These are phyloP conservation scores for Amanita rubescens DNA, from an alignment of 768 basidiomycete genomes.

Conservation along the genomic window DNA sequence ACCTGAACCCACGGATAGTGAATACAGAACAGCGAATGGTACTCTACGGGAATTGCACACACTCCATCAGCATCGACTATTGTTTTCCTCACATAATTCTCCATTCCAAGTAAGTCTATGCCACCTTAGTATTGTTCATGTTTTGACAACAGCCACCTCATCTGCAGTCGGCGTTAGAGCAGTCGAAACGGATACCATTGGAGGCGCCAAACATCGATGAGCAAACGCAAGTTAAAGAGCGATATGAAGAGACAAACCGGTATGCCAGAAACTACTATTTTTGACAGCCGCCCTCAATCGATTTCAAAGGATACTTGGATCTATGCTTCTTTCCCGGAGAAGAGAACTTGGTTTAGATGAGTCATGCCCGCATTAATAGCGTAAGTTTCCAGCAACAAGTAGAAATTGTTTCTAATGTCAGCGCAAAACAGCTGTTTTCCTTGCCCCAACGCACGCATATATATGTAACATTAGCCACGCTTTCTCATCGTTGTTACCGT, in stretches of 20 bases:
- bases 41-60: slow-evolving; percentile 67
- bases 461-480: not conserved
- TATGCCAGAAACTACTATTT: slow-evolving; percentile 14
- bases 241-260: slow-evolving; percentile 62
- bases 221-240: slow-evolving; percentile 40
- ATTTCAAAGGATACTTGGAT: slow-evolving; percentile 32
- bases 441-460: not conserved
- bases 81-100: slow-evolving; percentile 21
- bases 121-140: not conserved
- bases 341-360: slow-evolving; percentile 21
- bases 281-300: not conserved
- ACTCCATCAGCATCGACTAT: slow-evolving; percentile 54
- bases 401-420: not conserved
- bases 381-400: not conserved
- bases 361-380: not conserved
- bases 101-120: not conserved
- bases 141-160: not conserved
- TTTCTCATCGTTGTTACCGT: not conserved
- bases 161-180: not conserved
- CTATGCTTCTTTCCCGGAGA: slow-evolving; percentile 57
- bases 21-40: slow-evolving; percentile 57
- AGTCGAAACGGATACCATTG: not conserved
- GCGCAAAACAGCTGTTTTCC: not conserved
- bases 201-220: slow-evolving; percentile 26
- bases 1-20: slow-evolving; percentile 2